Evolutionary conservation across 192 early-diverging fungal genomes (phyloP).

Genomic region (Thamnidium elegans): DNA sequence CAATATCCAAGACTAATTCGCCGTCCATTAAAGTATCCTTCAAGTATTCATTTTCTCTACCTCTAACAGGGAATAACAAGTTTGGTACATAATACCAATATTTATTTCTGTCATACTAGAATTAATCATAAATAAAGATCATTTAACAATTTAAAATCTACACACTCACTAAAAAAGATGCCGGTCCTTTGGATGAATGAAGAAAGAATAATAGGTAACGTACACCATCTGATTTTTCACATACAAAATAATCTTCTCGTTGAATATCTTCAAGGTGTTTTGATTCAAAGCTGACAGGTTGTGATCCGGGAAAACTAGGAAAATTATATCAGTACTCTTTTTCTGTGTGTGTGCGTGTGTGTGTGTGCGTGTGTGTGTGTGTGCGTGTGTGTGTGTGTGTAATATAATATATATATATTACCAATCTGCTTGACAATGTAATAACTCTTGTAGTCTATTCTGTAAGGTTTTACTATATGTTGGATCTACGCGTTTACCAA

Average conservation of each 20-base stretch:
- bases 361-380: no score
- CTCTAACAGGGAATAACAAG: conserved; percentile 50
- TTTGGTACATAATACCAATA: conserved; percentile 60
- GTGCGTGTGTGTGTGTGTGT: no score
- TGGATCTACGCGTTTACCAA: conserved; percentile 42
- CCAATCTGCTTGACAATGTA: conserved; percentile 32
- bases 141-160: background rate
- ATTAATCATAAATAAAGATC: background rate
- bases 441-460: conserved; percentile 28
- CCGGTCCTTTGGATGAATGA: conserved; percentile 51
- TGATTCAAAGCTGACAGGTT: conserved; percentile 52
- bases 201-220: conserved; percentile 50
- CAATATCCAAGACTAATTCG: conserved; percentile 65
- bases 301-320: conserved; percentile 61
- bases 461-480: conserved; percentile 34
- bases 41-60: conserved; percentile 48
- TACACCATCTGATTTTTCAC: conserved; percentile 51
- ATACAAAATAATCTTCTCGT: conserved; percentile 61
- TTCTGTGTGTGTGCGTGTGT: no score
- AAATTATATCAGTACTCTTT: no score
- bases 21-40: conserved; percentile 75
- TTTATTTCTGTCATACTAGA: conserved; percentile 70
- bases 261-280: conserved; percentile 46
- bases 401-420: no score
- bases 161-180: conserved; percentile 52